phyloP scores from a whole-genome alignment of 495 filamentous ascomycete species.

The Neurospora sp. region DNA sequence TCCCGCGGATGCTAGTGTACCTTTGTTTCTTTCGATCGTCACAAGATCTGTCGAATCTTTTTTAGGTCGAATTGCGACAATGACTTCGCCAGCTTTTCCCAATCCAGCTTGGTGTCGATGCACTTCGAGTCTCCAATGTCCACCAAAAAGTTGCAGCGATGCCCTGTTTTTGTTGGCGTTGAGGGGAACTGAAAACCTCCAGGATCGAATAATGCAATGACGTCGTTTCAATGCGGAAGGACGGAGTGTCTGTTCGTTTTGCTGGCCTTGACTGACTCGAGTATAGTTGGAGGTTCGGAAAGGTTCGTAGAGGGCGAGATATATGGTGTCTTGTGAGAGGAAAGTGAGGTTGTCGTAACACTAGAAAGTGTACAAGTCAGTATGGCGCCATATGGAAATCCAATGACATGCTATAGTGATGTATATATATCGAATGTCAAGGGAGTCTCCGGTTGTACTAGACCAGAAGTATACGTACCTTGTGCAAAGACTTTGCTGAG shows the following conservation, averaged over 20 bases:
- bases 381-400: not conserved
- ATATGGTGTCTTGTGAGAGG: not conserved
- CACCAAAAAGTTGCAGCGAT: slow-evolving; percentile 2
- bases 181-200: not conserved
- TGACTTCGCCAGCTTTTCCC: not conserved
- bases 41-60: slow-evolving; percentile 1
- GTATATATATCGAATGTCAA: not conserved
- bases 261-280: not conserved
- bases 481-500: not conserved
- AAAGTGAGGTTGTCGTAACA: not conserved
- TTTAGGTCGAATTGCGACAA: not conserved
- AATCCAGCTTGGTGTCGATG: not conserved
- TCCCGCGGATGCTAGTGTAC: not conserved
- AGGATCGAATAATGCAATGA: not conserved
- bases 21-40: slow-evolving; percentile 4
- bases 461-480: not conserved
- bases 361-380: not conserved
- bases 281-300: not conserved
- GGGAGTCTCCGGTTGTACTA: not conserved
- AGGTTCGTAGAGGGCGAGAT: not conserved
- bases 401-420: not conserved
- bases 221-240: not conserved
- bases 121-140: not conserved
- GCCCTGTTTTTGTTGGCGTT: not conserved
- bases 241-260: not conserved